Percentiles rank a stretch among this genome's conserved stretches.
Evolutionary conservation across 805 yeast species (phyloP).

Genomic region (Saccharomycopsis sp.): DNA sequence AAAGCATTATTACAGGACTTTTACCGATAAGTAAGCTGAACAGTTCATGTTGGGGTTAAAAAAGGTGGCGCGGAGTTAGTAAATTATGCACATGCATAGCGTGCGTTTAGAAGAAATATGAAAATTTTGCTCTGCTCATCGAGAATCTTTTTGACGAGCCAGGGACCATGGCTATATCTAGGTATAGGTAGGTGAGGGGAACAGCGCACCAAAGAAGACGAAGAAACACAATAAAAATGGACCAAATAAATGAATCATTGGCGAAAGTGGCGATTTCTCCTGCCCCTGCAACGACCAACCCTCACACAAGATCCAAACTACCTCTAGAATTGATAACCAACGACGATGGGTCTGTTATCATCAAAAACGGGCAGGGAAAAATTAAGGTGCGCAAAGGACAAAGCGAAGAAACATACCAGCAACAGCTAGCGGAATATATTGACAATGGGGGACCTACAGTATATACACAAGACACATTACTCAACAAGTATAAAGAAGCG

Average conservation of each 20-base stretch:
- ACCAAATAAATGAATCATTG: not conserved
- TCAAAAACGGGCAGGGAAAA: conserved; percentile 15
- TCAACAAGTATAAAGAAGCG: conserved; percentile 8
- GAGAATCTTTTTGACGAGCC: not conserved
- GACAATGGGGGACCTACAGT: conserved; percentile 11
- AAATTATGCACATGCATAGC: too few species aligned
- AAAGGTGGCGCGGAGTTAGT: too few species aligned
- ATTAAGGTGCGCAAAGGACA: conserved; percentile 19
- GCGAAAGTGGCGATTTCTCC: not conserved
- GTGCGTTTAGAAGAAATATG: not conserved
- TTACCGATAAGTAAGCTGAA: too few species aligned
- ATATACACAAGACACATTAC: conserved; percentile 11
- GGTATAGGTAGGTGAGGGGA: too few species aligned
- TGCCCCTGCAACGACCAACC: not conserved
- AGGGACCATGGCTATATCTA: too few species aligned
- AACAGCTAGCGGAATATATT: conserved; percentile 11
- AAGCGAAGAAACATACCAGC: conserved; percentile 16
- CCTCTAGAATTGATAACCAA: conserved; percentile 10
- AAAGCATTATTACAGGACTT: too few species aligned
- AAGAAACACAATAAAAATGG: not conserved
- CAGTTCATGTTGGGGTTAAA: too few species aligned
- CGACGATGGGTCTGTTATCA: conserved; percentile 17
- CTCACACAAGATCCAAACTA: not conserved
- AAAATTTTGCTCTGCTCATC: not conserved
- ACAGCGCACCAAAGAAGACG: not conserved